Percentiles rank a stretch among this genome's conserved stretches.
Evolutionary conservation across 768 basidiomycete genomes (phyloP).

Genomic region (Boletus speciosus): DNA sequence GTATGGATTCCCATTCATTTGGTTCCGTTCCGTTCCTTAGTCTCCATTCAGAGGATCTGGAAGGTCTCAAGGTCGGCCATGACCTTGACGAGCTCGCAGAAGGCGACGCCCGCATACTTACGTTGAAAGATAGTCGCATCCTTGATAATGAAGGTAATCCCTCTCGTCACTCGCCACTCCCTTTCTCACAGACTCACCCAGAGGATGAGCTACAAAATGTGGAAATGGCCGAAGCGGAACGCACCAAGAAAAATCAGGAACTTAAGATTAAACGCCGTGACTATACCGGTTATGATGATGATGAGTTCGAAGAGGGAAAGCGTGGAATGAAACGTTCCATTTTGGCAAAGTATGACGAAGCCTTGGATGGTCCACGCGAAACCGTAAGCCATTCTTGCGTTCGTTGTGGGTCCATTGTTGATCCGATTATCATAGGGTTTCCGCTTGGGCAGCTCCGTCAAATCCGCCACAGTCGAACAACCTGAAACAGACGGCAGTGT

Average conservation of each 20-base stretch:
- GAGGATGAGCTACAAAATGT: slow-evolving; percentile 98
- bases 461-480: slow-evolving; percentile 34
- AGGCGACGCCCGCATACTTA: slow-evolving; percentile 93
- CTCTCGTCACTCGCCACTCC: not conserved
- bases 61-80: slow-evolving; percentile 93
- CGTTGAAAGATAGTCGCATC: slow-evolving; percentile 92
- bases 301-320: slow-evolving; percentile 76
- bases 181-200: slow-evolving; percentile 28
- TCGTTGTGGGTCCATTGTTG: not conserved
- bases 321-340: slow-evolving; percentile 81
- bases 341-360: slow-evolving; percentile 92
- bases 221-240: slow-evolving; percentile 88
- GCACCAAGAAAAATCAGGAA: slow-evolving; percentile 72
- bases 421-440: slow-evolving; percentile 59
- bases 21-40: not conserved
- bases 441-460: slow-evolving; percentile 67
- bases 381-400: slow-evolving; percentile 43
- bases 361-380: slow-evolving; percentile 70
- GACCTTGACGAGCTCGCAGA: slow-evolving; percentile 90
- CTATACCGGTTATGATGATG: slow-evolving; percentile 96
- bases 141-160: slow-evolving; percentile 86
- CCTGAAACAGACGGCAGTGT: slow-evolving; percentile 48
- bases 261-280: slow-evolving; percentile 84
- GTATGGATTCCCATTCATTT: slow-evolving; percentile 42
- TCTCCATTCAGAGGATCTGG: slow-evolving; percentile 67